These are phyloP conservation scores for Annulohypoxylon nitens DNA, from an alignment of 495 filamentous ascomycete species.

Conservation along the genomic window DNA sequence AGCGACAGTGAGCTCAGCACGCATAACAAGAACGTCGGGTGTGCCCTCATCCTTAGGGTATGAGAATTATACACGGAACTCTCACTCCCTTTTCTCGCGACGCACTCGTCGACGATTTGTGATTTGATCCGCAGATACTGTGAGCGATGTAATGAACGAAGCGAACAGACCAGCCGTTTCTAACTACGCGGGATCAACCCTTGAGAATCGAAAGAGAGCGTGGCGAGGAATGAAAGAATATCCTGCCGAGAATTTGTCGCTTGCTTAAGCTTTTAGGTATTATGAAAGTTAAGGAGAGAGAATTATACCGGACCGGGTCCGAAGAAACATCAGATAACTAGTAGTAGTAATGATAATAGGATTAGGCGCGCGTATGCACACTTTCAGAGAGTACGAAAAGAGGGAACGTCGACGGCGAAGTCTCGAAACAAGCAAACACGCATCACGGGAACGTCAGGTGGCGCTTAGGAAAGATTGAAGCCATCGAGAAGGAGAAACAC, in stretches of 20 bases:
- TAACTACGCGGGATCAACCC: slow-evolving; percentile 52
- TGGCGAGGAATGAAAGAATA: slow-evolving; percentile 1
- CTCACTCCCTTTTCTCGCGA: slow-evolving; percentile 34
- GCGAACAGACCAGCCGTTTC: slow-evolving; percentile 57
- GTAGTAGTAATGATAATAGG: slow-evolving; percentile 10
- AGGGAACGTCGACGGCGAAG: slow-evolving; percentile 40
- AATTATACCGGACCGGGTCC: slow-evolving; percentile 53
- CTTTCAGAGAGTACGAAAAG: slow-evolving; percentile 30
- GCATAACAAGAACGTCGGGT: slow-evolving; percentile 51
- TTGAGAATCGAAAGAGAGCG: slow-evolving; percentile 13
- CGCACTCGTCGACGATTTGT: slow-evolving; percentile 20
- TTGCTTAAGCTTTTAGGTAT: slow-evolving; percentile 26
- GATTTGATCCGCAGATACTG: slow-evolving; percentile 13
- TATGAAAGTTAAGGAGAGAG: slow-evolving; percentile 43
- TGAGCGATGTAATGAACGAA: slow-evolving; percentile 16
- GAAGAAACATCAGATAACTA: slow-evolving; percentile 19
- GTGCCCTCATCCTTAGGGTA: slow-evolving; percentile 56
- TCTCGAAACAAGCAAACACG: slow-evolving; percentile 42
- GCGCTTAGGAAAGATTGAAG: slow-evolving; percentile 42
- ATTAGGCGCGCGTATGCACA: slow-evolving; percentile 37
- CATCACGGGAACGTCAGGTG: slow-evolving; percentile 46
- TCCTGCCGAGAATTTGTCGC: slow-evolving; percentile 18
- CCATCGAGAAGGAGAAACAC: slow-evolving; percentile 39
- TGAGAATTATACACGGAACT: slow-evolving; percentile 31
- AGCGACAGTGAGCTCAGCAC: slow-evolving; percentile 55